These are phyloP conservation scores for Cercophora sp. DNA, from an alignment of 495 filamentous ascomycete species.

Conservation along the genomic window DNA sequence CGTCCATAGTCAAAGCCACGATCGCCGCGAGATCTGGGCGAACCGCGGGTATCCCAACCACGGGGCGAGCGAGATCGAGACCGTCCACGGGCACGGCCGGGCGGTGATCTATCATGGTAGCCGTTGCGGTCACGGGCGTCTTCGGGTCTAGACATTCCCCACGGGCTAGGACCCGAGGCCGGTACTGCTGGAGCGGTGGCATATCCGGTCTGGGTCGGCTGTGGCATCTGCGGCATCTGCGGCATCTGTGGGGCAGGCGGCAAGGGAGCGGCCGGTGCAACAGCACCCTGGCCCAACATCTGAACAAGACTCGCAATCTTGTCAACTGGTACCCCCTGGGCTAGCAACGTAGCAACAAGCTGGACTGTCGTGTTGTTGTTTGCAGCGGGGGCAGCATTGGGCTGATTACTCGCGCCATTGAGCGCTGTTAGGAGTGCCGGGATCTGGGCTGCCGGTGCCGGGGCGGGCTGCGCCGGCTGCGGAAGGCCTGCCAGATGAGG, in stretches of 20 bases:
- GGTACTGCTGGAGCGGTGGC: conserved; percentile 23
- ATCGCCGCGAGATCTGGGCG: conserved; percentile 41
- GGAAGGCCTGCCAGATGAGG: conserved; percentile 37
- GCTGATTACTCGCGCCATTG: conserved; percentile 44
- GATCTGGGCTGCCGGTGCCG: neutral
- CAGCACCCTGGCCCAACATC: conserved; percentile 34
- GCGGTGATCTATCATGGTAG: conserved; percentile 47
- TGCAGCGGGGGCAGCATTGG: conserved; percentile 28
- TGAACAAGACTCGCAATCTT: conserved; percentile 45
- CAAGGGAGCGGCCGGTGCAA: conserved; percentile 9
- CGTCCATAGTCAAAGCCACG: conserved; percentile 40
- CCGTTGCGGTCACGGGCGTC: conserved; percentile 62
- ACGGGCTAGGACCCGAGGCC: conserved; percentile 32
- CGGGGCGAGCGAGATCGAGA: conserved; percentile 70
- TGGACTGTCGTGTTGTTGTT: conserved; percentile 43
- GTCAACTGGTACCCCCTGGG: conserved; percentile 42
- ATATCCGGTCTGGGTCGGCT: conserved; percentile 25
- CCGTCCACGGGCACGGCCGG: conserved; percentile 61
- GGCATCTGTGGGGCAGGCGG: conserved; percentile 3
- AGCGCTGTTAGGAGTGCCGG: conserved; percentile 38
- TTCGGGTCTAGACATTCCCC: conserved; percentile 35
- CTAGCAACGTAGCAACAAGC: conserved; percentile 43
- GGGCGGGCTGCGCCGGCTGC: conserved; percentile 13
- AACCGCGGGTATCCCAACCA: conserved; percentile 56
- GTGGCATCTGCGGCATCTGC: conserved; percentile 17